Evolutionary conservation across 2,329 filamentous ascomycete genomes (phyloP).

Genomic region (Neobulgaria alba): DNA sequence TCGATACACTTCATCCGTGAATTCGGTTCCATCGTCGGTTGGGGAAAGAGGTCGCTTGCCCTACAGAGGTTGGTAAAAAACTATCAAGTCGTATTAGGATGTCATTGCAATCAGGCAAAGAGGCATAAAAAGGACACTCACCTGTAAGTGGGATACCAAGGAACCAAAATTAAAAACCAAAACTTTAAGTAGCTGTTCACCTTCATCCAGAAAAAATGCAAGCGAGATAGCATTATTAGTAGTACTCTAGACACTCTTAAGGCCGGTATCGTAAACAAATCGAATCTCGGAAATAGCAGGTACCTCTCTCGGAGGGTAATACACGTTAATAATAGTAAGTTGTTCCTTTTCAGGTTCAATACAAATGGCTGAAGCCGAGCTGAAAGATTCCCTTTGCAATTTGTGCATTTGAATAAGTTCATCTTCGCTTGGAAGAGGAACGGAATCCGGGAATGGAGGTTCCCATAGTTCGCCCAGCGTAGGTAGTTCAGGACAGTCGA

Average conservation of each 20-base stretch:
- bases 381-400: slow-evolving; percentile 7
- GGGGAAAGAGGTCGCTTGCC: slow-evolving; percentile 5
- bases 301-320: slow-evolving; percentile 4
- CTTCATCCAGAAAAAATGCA: slow-evolving; percentile 6
- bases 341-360: slow-evolving; percentile 2
- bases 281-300: slow-evolving; percentile 7
- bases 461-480: slow-evolving; percentile 5
- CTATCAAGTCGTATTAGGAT: slow-evolving; percentile 5
- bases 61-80: slow-evolving; percentile 6
- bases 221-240: slow-evolving; percentile 6
- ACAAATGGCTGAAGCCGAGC: slow-evolving; percentile 6
- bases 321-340: slow-evolving; percentile 7
- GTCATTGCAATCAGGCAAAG: too few species aligned
- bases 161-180: slow-evolving; percentile 7
- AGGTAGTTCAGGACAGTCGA: background rate
- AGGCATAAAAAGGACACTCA: slow-evolving; percentile 2
- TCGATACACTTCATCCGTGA: slow-evolving; percentile 3
- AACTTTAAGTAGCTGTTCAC: slow-evolving; percentile 7
- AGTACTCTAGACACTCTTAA: slow-evolving; percentile 4
- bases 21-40: slow-evolving; percentile 1
- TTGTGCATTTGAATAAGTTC: slow-evolving; percentile 4
- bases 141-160: slow-evolving; percentile 9
- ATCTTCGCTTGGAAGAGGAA: slow-evolving; percentile 2
- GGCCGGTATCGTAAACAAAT: slow-evolving; percentile 6
- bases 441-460: slow-evolving; percentile 2